These are phyloP conservation scores for Emericellopsis cladophorae DNA, from an alignment of 2,329 filamentous ascomycete species.

Conservation along the genomic window DNA sequence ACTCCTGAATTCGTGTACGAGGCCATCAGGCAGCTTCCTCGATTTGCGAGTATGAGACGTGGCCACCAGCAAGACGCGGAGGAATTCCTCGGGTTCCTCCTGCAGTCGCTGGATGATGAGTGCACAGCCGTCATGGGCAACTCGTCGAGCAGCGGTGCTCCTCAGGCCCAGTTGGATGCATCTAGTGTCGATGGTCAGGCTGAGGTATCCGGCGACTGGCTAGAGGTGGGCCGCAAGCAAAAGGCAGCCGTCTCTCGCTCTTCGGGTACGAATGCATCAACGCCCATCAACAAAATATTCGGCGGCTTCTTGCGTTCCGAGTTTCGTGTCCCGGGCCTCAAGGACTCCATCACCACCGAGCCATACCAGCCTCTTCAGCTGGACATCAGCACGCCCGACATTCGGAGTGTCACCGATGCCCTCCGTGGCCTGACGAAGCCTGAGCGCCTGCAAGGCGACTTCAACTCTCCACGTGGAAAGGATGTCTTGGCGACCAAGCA, in stretches of 20 bases:
- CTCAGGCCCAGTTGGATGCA: conserved; percentile 14
- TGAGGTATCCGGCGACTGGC: conserved; percentile 48
- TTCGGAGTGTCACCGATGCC: conserved; percentile 86
- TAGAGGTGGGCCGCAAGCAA: conserved; percentile 89
- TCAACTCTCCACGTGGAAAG: conserved; percentile 65
- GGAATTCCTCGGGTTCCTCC: conserved; percentile 85
- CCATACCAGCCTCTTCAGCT: conserved; percentile 91
- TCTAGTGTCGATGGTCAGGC: conserved; percentile 11
- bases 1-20: conserved; percentile 94
- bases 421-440: conserved; percentile 72
- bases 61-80: conserved; percentile 97
- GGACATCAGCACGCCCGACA: conserved; percentile 77
- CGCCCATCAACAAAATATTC: conserved; percentile 89
- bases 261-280: conserved; percentile 62
- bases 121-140: conserved; percentile 61
- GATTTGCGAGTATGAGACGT: conserved; percentile 86
- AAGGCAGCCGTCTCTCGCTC: conserved; percentile 76
- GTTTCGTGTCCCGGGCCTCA: conserved; percentile 72
- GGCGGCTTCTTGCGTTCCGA: conserved; percentile 85
- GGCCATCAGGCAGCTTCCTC: conserved; percentile 71
- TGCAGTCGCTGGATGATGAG: conserved; percentile 89
- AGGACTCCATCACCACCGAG: conserved; percentile 83
- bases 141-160: conserved; percentile 12
- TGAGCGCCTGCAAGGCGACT: conserved; percentile 77
- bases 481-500: conserved; percentile 80